These are phyloP conservation scores for Sinapis alba DNA, from an alignment of 441 rosid species.

Conservation along the genomic window DNA sequence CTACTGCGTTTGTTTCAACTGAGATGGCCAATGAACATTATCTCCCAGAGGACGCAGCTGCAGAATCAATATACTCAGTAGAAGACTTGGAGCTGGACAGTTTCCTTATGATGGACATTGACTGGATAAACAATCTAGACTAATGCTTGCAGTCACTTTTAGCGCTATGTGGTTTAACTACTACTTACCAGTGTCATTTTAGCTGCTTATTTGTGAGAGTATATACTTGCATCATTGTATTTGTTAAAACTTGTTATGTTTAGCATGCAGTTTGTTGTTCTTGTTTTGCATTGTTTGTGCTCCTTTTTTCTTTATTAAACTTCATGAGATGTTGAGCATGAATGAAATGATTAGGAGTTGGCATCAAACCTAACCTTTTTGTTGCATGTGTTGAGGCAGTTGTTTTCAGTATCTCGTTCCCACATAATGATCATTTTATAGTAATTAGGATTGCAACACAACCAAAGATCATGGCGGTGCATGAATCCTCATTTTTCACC, in stretches of 20 bases:
- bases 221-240: constrained; percentile 11
- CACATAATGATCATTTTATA: neutral
- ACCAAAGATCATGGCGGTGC: constrained; percentile 58
- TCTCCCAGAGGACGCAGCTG: constrained; percentile 26
- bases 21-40: constrained; percentile 27
- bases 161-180: constrained; percentile 9
- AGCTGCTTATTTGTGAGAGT: neutral
- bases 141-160: constrained; percentile 26
- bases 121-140: constrained; percentile 42
- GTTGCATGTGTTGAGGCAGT: neutral
- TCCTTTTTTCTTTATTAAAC: neutral
- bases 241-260: constrained; percentile 27
- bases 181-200: neutral
- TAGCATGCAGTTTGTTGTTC: constrained; percentile 15
- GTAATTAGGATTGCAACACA: constrained; percentile 40
- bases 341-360: neutral
- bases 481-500: constrained; percentile 51
- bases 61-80: constrained; percentile 28
- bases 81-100: constrained; percentile 44
- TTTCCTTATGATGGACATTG: constrained; percentile 45
- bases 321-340: neutral
- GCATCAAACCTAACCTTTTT: neutral
- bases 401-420: neutral
- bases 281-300: neutral
- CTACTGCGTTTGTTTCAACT: constrained; percentile 25